These are phyloP conservation scores for Plasmodium malariae DNA, from an alignment of 169 alveolate genomes.

Conservation along the genomic window DNA sequence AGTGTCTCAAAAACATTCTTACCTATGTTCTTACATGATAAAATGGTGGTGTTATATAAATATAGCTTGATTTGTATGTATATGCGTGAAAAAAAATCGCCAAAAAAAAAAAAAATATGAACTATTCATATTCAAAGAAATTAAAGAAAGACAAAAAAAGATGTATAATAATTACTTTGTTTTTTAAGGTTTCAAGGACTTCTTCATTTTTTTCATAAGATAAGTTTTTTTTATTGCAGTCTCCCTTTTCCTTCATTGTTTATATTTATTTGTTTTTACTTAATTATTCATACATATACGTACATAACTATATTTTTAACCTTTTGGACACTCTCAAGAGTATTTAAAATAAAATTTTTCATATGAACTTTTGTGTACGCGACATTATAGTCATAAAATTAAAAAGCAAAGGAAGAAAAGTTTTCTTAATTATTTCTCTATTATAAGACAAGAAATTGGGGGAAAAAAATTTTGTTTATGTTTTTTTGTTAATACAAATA, in stretches of 20 bases:
- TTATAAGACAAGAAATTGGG: conserved; percentile 15
- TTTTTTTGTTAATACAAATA: conserved; percentile 11
- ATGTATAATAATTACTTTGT: conserved; percentile 25
- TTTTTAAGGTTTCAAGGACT: conserved; percentile 20
- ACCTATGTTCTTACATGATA: conserved; percentile 19
- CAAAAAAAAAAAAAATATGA: too few species aligned
- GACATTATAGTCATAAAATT: background rate
- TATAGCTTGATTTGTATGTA: too few species aligned
- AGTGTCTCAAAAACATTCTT: conserved; percentile 63
- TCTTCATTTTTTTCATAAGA: conserved; percentile 12
- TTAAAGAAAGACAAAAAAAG: background rate
- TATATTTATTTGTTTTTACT: background rate
- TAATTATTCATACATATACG: background rate
- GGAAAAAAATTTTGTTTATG: background rate
- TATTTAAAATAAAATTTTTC: too few species aligned
- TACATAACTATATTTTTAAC: background rate
- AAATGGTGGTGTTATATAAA: background rate
- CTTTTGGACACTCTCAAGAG: background rate
- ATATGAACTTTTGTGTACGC: background rate
- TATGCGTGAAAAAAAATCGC: too few species aligned
- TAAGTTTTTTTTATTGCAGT: background rate
- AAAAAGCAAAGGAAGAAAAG: conserved; percentile 1
- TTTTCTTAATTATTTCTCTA: conserved; percentile 11
- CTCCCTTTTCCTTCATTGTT: conserved; percentile 13
- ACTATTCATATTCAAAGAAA: background rate